These are phyloP conservation scores for Pseudocercospora fuligena DNA, from an alignment of 2,329 filamentous ascomycete genomes.

Conservation along the genomic window DNA sequence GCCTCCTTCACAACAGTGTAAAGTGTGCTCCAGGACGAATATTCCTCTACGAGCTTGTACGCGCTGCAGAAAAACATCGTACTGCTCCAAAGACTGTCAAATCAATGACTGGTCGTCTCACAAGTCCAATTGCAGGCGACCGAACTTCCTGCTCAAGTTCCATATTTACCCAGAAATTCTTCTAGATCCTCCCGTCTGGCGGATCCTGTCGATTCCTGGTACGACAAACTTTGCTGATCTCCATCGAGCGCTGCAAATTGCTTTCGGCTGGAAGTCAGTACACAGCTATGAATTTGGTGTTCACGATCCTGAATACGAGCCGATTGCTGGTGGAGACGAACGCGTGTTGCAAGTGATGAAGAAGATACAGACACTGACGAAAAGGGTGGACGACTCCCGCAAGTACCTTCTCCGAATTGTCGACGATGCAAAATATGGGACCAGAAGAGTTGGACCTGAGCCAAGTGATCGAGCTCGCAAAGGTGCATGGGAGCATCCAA, in stretches of 20 bases:
- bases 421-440: constrained; percentile 10
- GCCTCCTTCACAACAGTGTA: constrained; percentile 3
- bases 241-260: constrained; percentile 36
- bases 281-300: constrained; percentile 37
- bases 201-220: constrained; percentile 36
- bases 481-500: constrained; percentile 22
- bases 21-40: constrained; percentile 9
- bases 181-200: constrained; percentile 32
- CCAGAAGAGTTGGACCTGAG: neutral
- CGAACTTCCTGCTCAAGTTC: constrained; percentile 37
- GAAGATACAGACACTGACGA: constrained; percentile 6
- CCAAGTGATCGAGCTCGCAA: constrained; percentile 21
- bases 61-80: constrained; percentile 16
- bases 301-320: constrained; percentile 17
- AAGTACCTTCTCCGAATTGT: constrained; percentile 17
- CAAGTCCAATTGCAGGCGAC: constrained; percentile 29
- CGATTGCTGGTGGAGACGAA: neutral
- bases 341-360: constrained; percentile 1
- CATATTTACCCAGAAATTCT: constrained; percentile 24
- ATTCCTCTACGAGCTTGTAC: constrained; percentile 11
- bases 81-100: constrained; percentile 26
- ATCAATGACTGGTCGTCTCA: constrained; percentile 26
- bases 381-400: constrained; percentile 8
- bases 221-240: constrained; percentile 32
- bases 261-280: constrained; percentile 35